Evolutionary conservation across 192 early-diverging fungal species (phyloP).

Genomic region (Thamnidium elegans): DNA sequence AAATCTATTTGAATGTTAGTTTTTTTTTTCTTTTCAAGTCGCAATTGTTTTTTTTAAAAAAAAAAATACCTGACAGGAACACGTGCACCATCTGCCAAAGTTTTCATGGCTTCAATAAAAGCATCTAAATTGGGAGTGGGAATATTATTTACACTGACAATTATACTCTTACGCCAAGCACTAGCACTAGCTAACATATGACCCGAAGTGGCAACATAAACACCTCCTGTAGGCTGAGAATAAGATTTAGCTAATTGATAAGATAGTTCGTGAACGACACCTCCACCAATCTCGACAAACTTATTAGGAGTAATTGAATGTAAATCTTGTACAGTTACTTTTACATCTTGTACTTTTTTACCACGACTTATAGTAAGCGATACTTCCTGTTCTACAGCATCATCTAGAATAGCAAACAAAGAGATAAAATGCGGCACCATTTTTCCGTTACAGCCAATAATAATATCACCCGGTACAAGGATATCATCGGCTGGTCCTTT

Average conservation of each 20-base stretch:
- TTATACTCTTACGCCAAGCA: slow-evolving; percentile 65
- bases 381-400: slow-evolving; percentile 50
- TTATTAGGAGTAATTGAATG: slow-evolving; percentile 78
- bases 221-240: slow-evolving; percentile 69
- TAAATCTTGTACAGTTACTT: slow-evolving; percentile 64
- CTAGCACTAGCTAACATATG: slow-evolving; percentile 66
- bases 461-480: slow-evolving; percentile 69
- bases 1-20: slow-evolving; percentile 35
- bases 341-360: slow-evolving; percentile 44
- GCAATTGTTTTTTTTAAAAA: too few species aligned
- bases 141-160: slow-evolving; percentile 64
- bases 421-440: slow-evolving; percentile 70
- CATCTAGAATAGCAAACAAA: slow-evolving; percentile 64
- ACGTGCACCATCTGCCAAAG: slow-evolving; percentile 60
- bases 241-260: slow-evolving; percentile 76
- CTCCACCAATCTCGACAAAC: slow-evolving; percentile 85
- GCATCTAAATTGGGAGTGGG: slow-evolving; percentile 64
- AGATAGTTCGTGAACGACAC: slow-evolving; percentile 69
- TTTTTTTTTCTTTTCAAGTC: not conserved
- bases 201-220: slow-evolving; percentile 72
- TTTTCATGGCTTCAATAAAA: slow-evolving; percentile 62
- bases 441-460: slow-evolving; percentile 63
- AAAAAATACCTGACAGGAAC: slow-evolving; percentile 52
- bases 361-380: slow-evolving; percentile 57
- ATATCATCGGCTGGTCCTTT: slow-evolving; percentile 62